Evolutionary conservation across 2,329 filamentous ascomycete genomes (phyloP).

Genomic region (Alternaria sp.): DNA sequence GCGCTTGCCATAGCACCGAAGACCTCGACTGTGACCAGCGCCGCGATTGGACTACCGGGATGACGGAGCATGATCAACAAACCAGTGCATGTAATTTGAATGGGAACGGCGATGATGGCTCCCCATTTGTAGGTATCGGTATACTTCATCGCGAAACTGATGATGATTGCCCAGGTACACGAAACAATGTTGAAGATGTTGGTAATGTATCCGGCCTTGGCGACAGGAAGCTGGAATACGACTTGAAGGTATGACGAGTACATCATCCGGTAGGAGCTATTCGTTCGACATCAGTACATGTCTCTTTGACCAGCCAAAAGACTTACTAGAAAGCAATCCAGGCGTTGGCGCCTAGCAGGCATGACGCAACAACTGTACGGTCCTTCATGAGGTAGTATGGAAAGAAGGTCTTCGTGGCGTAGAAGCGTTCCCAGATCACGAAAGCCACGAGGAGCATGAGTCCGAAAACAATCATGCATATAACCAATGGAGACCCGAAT

Average conservation of each 20-base stretch:
- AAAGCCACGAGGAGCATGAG: constrained; percentile 44
- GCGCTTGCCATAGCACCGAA: constrained; percentile 32
- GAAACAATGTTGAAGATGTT: constrained; percentile 36
- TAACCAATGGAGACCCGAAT: constrained; percentile 48
- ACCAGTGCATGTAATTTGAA: constrained; percentile 34
- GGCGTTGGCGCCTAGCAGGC: constrained; percentile 43
- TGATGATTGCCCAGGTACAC: constrained; percentile 26
- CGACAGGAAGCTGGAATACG: constrained; percentile 34
- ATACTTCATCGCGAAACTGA: constrained; percentile 30
- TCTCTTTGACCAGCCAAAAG: too few species aligned
- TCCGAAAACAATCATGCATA: constrained; percentile 50
- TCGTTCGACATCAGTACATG: neutral
- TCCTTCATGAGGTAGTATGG: constrained; percentile 57
- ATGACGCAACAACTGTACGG: constrained; percentile 61
- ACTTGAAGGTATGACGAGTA: constrained; percentile 52
- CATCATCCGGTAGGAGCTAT: constrained; percentile 38
- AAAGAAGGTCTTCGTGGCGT: constrained; percentile 51
- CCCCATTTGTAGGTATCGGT: constrained; percentile 36
- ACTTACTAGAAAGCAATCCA: constrained; percentile 37
- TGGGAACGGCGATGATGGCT: constrained; percentile 31
- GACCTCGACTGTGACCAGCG: constrained; percentile 41
- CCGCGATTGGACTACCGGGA: constrained; percentile 29
- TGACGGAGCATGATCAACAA: constrained; percentile 40
- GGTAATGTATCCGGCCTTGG: constrained; percentile 29
- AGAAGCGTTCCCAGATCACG: constrained; percentile 49